phyloP scores from a whole-genome alignment of 1,284 basidiomycete species.

The Rhizoctonia solani region DNA sequence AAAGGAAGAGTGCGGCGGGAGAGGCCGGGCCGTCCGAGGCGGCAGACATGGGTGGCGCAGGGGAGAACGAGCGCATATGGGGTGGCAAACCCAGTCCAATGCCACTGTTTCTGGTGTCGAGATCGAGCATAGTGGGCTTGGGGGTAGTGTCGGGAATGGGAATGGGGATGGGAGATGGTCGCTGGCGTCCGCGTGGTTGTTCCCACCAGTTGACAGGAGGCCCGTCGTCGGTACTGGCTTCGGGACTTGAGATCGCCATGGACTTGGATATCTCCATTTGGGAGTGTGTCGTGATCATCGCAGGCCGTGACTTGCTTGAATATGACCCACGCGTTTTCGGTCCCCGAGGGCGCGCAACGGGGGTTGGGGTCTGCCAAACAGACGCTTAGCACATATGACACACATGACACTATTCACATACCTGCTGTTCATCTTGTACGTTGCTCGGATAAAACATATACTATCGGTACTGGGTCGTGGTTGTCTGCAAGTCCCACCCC shows the following conservation, averaged over 20 bases:
- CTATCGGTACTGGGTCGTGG: conserved; percentile 1
- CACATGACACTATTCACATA: no score
- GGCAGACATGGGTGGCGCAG: conserved; percentile 10
- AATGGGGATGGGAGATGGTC: conserved; percentile 16
- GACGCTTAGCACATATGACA: no score
- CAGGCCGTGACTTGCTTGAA: conserved; percentile 3
- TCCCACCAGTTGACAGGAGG: conserved; percentile 27
- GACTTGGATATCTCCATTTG: neutral
- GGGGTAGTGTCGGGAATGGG: no score
- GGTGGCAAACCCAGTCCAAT: conserved; percentile 11
- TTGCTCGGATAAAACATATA: conserved; percentile 26
- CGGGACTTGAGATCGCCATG: neutral
- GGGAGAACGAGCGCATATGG: conserved; percentile 29
- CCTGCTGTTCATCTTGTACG: conserved; percentile 16
- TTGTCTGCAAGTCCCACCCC: no score
- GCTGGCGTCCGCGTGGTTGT: conserved; percentile 5
- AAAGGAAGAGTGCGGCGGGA: conserved; percentile 78
- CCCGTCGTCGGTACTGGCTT: neutral
- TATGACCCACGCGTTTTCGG: conserved; percentile 18
- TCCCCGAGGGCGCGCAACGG: conserved; percentile 4
- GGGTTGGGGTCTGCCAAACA: conserved; percentile 25
- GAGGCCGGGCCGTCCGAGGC: conserved; percentile 48
- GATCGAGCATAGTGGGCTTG: no score
- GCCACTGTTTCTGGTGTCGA: neutral
- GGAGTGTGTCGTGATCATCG: conserved; percentile 6